Evolutionary conservation across 192 early-diverging fungal genomes (phyloP).

Genomic region (Umbelopsis vinacea): DNA sequence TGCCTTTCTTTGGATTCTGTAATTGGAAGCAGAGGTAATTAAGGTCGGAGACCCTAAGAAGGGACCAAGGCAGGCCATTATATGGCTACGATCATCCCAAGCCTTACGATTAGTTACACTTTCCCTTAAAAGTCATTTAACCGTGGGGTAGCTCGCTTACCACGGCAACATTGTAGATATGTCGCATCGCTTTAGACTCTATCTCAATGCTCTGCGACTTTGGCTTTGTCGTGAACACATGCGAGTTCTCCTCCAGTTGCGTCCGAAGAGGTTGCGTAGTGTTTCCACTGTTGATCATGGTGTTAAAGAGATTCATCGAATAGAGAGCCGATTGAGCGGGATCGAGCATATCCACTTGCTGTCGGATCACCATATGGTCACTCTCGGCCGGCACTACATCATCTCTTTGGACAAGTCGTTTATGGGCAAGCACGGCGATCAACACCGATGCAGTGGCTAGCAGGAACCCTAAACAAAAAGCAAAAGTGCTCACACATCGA

Average conservation of each 20-base stretch:
- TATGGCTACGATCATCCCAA: not conserved
- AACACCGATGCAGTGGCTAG: not conserved
- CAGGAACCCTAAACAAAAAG: not conserved
- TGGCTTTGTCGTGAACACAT: not conserved
- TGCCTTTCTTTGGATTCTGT: not conserved
- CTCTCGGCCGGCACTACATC: not conserved
- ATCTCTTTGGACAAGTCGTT: not conserved
- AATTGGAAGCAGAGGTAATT: not conserved
- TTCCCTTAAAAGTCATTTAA: too few species aligned
- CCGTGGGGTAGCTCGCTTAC: not conserved
- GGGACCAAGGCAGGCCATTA: not conserved
- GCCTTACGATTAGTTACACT: too few species aligned
- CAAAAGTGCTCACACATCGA: not conserved
- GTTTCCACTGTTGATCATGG: not conserved
- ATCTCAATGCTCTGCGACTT: not conserved
- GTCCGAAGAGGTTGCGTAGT: not conserved
- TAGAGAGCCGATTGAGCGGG: not conserved
- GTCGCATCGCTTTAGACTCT: not conserved
- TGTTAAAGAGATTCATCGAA: not conserved
- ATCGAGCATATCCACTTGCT: not conserved
- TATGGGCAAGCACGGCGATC: conserved; percentile 1
- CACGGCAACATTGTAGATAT: not conserved
- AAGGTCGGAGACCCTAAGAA: not conserved
- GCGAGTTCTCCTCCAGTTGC: not conserved
- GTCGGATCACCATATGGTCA: not conserved